Evolutionary conservation across 805 yeast genomes (phyloP).

Genomic region (Lipomyces lipofer): DNA sequence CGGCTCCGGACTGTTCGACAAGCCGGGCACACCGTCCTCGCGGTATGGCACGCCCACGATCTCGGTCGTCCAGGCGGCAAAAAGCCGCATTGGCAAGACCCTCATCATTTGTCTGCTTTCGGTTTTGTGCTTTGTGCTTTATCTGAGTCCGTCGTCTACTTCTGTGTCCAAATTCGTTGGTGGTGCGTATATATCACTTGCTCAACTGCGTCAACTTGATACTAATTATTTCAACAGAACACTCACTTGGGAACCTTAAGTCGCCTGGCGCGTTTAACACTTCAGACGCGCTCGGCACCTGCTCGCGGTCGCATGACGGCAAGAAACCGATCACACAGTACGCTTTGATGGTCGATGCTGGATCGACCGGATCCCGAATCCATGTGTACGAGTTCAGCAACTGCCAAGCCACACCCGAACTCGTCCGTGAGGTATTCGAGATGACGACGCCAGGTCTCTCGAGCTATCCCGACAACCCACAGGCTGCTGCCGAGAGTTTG

Average conservation of each 20-base stretch:
- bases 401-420: conserved; percentile 78
- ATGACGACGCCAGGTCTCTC: conserved; percentile 94
- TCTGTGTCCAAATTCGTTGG: conserved; percentile 19
- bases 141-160: conserved; percentile 10
- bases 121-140: conserved; percentile 9
- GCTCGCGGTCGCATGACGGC: conserved; percentile 43
- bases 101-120: conserved; percentile 9
- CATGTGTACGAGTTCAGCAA: conserved; percentile 91
- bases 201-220: too few relatives aligned
- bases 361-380: conserved; percentile 94
- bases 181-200: conserved; percentile 4
- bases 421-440: conserved; percentile 76
- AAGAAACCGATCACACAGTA: conserved; percentile 53
- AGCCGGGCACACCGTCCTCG: conserved; percentile 2
- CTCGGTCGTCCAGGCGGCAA: conserved; percentile 22
- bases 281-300: conserved; percentile 22
- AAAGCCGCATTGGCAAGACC: conserved; percentile 27
- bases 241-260: not conserved
- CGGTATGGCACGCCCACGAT: conserved; percentile 1
- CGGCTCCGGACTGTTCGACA: conserved; percentile 22
- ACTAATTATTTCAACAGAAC: not conserved
- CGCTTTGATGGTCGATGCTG: conserved; percentile 96
- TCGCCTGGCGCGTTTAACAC: not conserved
- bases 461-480: conserved; percentile 73
- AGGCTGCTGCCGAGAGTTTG: conserved; percentile 85